phyloP scores from a whole-genome alignment of 2,329 filamentous ascomycete genomes.

The Neurospora sp. region DNA sequence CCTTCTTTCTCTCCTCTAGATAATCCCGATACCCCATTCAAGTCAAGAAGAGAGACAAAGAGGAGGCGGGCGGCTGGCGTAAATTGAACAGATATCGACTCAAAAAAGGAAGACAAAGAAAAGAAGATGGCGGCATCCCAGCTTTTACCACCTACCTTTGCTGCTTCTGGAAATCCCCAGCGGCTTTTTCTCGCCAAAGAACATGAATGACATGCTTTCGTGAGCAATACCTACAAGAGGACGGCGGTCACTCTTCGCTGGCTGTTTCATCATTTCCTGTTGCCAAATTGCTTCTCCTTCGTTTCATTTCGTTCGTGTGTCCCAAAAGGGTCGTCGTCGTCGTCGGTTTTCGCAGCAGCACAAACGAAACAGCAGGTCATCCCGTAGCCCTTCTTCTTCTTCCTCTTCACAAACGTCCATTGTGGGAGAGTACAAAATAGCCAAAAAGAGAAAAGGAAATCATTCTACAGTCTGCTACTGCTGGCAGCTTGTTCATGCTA shows the following conservation, averaged over 20 bases:
- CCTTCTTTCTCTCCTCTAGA: background rate
- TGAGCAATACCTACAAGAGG: background rate
- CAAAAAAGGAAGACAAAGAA: background rate
- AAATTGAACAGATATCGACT: background rate
- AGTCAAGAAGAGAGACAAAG: background rate
- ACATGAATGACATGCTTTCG: background rate
- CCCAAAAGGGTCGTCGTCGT: background rate
- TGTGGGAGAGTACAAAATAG: background rate
- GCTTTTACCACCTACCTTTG: background rate
- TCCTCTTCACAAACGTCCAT: background rate
- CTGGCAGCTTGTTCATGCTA: background rate
- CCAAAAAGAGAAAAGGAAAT: background rate
- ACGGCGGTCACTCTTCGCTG: background rate
- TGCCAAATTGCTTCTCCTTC: background rate
- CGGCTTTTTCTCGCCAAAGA: background rate
- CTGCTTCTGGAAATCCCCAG: background rate
- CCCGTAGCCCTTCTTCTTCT: background rate
- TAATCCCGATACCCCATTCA: background rate
- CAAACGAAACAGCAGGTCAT: background rate
- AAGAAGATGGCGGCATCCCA: background rate
- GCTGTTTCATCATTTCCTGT: background rate
- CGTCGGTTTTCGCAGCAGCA: background rate
- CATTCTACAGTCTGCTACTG: background rate
- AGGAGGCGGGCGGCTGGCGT: background rate
- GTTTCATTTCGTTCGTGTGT: background rate